Conservation (phyloP, 73 alveolate genomes). For the Tetrahymena elliotti region DNA sequence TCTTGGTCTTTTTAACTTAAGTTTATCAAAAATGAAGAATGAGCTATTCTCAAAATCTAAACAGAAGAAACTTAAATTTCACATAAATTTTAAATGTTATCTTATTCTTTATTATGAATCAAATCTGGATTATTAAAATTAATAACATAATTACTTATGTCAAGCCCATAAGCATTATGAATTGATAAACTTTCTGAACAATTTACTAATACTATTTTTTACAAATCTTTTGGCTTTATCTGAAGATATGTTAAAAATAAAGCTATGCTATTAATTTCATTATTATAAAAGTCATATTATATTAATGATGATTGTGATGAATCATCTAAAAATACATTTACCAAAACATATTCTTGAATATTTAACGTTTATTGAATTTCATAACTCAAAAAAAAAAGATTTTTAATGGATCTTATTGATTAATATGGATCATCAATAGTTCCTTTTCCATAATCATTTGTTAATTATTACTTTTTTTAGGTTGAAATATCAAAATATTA, state of each 20-base stretch:
- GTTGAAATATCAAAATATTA: background rate
- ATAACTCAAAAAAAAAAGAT: background rate
- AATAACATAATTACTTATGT: background rate
- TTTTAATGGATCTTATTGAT: background rate
- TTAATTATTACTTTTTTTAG: background rate
- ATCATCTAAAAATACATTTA: background rate
- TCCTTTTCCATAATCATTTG: background rate
- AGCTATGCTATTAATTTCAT: background rate
- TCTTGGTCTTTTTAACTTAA: background rate
- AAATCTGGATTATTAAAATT: background rate
- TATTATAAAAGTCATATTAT: background rate
- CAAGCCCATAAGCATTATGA: background rate
- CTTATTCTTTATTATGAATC: background rate
- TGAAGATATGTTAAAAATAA: background rate
- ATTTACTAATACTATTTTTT: background rate
- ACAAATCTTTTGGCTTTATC: background rate
- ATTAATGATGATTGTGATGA: background rate
- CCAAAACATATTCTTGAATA: background rate
- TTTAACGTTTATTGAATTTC: background rate
- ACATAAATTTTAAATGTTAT: background rate
- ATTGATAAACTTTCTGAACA: background rate
- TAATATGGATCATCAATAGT: background rate
- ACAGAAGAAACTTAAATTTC: background rate
- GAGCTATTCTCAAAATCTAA: background rate
- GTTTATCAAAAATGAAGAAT: background rate